A percentile compares a stretch with the other conserved stretches of the same genome.
Conservation (phyloP, 768 basidiomycete species). For the Collybia sordida region DNA sequence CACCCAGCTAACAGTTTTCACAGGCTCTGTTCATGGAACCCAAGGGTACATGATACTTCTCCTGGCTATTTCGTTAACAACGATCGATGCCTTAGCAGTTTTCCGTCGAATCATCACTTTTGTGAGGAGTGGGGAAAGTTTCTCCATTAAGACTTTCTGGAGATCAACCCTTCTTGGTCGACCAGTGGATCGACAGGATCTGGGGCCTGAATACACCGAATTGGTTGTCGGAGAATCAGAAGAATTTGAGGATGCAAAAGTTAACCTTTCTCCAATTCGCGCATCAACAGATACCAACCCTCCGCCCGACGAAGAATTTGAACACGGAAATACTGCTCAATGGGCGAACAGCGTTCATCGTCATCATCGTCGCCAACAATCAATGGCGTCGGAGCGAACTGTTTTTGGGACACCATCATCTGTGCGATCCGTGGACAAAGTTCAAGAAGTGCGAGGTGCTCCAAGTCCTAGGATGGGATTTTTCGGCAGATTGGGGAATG, state of each 20-base stretch:
- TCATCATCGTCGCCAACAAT: conserved; percentile 37
- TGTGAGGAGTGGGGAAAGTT: conserved; percentile 39
- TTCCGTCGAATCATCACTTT: conserved; percentile 53
- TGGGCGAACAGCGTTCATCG: conserved; percentile 53
- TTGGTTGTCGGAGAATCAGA: conserved; percentile 56
- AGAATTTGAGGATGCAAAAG: conserved; percentile 48
- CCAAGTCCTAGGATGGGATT: conserved; percentile 20
- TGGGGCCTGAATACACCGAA: conserved; percentile 56
- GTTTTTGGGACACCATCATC: conserved; percentile 50
- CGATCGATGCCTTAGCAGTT: conserved; percentile 52
- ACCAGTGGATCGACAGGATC: conserved; percentile 23
- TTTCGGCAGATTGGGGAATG: conserved; percentile 42
- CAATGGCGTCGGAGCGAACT: conserved; percentile 52
- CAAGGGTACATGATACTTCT: conserved; percentile 56
- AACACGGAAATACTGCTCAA: conserved; percentile 39
- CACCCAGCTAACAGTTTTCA: neutral
- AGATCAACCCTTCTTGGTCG: conserved; percentile 52
- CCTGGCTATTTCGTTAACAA: conserved; percentile 35
- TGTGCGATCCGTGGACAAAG: conserved; percentile 55
- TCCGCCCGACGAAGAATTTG: conserved; percentile 25
- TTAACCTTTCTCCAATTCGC: conserved; percentile 23
- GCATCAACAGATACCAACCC: conserved; percentile 27
- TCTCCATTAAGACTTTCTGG: conserved; percentile 55
- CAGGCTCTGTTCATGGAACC: conserved; percentile 54
- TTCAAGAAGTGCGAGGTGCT: conserved; percentile 39